Evolutionary conservation across 2,329 filamentous ascomycete species (phyloP), one percentile per base, ranked within the genome.

Genomic region (Setomelanomma holmii): DNA sequence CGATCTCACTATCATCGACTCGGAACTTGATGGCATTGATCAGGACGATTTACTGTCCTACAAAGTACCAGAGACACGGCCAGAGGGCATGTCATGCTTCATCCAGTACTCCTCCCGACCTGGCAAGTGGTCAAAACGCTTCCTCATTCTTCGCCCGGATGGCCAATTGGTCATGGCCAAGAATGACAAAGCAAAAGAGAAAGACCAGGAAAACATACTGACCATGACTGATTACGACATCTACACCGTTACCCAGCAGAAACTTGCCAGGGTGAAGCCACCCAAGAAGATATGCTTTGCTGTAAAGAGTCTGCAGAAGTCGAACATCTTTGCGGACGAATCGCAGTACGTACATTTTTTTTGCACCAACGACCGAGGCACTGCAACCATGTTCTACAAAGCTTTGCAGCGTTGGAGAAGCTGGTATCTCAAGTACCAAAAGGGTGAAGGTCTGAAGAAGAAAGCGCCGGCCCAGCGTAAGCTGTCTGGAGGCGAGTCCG

Each of bases 311-410:
- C 92, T 96, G 76, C 89, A 96, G 69, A 96, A 93, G 74, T 89
- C 89, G 0, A 86, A 85, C 51, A 87, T 96, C 66, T 97, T 97
- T 67, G 78, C 91, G 47, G 88, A 88, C 47, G 89, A 88, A 3
- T 87, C 90, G 45, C 93, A 93, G 62, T 98, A 91, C 68, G 89
- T 96, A 3, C 93, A 98, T 69, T 96, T 93, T 75, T 96, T 98
- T 76, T 88, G 86, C 52, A 91, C 89, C 1, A 90, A 91, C 39
- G 90, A 97, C 63, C 78, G 82, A 4, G 72, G 78, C 1, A 74
- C 86, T 1, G 90, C 90, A 0, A 81, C 83, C n/a, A 77, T 79
- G 12, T 96, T 93, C 76, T 87, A 89, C 66, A 79, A 83, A 14
- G 82, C 83, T 20, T 82, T 96, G 1, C 91, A 96, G 56, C 78